A percentile compares a stretch with the other conserved stretches of the same genome.
phyloP scores from a whole-genome alignment of 148 eudicot species.

The Fallopia convolvulus region DNA sequence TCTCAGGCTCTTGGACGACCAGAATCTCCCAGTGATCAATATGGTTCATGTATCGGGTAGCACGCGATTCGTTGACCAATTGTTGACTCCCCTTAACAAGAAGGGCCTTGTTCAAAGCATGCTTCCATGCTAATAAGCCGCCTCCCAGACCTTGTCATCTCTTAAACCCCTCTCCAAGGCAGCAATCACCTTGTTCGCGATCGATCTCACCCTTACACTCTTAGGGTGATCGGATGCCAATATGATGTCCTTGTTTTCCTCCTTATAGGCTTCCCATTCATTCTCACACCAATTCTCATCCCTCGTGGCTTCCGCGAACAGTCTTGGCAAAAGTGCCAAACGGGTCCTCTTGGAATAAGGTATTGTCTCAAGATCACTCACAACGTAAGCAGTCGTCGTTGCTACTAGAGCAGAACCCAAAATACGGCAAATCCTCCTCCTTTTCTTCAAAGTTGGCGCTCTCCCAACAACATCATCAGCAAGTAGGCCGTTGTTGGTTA shows the following conservation, averaged over 20 bases:
- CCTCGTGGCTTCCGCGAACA: no score
- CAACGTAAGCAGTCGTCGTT: not conserved
- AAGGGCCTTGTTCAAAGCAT: no score
- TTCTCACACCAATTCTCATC: not conserved
- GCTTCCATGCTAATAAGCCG: no score
- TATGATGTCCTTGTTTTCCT: not conserved
- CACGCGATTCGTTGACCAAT: no score
- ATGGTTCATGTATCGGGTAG: not conserved
- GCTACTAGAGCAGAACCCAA: not conserved
- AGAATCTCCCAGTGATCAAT: not conserved
- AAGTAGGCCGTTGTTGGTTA: no score
- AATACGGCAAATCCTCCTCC: no score
- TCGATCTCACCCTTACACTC: not conserved
- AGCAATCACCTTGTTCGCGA: not conserved
- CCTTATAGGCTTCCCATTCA: not conserved
- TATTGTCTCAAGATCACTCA: not conserved
- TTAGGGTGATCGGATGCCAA: not conserved
- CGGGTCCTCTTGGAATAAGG: not conserved
- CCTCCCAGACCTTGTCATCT: not conserved
- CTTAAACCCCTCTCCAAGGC: not conserved
- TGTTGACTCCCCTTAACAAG: no score
- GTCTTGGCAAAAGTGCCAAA: not conserved
- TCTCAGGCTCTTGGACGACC: not conserved
- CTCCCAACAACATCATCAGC: no score
- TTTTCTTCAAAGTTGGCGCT: no score